Evolutionary conservation across 169 alveolate genomes (phyloP).

Genomic region (Plasmodium gaboni): DNA sequence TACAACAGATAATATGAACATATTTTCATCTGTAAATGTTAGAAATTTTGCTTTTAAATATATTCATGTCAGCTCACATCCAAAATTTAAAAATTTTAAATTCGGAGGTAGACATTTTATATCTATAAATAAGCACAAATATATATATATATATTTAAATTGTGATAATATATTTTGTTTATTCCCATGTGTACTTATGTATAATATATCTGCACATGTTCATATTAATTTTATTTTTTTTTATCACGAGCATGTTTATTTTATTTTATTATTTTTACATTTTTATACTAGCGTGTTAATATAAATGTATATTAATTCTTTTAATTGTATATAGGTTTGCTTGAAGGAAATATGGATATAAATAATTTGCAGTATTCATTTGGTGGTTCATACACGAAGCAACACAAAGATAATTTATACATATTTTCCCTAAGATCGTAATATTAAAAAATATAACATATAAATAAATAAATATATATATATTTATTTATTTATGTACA

Average conservation of each 20-base stretch:
- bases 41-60: slow-evolving; percentile 35
- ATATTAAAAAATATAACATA: not conserved
- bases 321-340: slow-evolving; percentile 3
- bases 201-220: too few species aligned
- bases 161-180: too few species aligned
- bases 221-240: too few species aligned
- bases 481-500: not conserved
- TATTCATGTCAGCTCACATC: slow-evolving; percentile 37
- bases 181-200: too few species aligned
- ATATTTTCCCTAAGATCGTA: slow-evolving; percentile 65
- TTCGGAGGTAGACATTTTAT: slow-evolving; percentile 42
- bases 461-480: not conserved
- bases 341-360: slow-evolving; percentile 42
- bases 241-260: not conserved
- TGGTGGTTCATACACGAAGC: slow-evolving; percentile 54
- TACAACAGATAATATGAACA: slow-evolving; percentile 14
- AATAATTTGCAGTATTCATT: slow-evolving; percentile 48
- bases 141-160: not conserved
- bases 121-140: not conserved
- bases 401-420: slow-evolving; percentile 23
- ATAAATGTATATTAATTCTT: not conserved
- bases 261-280: not conserved
- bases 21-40: slow-evolving; percentile 52
- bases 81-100: slow-evolving; percentile 32
- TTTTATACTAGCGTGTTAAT: not conserved